Conservation (phyloP, 148 eudicot species). For the Linanthus parryae region DNA sequence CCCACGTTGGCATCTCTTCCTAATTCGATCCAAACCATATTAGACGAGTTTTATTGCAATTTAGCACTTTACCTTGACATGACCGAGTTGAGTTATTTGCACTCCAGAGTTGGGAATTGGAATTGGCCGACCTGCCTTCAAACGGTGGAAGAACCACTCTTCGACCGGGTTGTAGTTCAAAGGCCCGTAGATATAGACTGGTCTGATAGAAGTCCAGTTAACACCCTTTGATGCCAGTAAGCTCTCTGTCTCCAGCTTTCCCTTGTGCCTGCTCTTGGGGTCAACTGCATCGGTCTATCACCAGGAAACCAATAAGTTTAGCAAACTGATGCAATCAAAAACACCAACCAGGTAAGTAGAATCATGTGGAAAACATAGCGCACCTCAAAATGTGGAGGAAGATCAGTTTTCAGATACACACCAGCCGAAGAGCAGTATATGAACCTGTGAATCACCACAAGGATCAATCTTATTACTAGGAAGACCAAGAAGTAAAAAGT, state of each 20-base stretch:
- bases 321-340: neutral
- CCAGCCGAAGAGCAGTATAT: constrained; percentile 98
- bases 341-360: neutral
- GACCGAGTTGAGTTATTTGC: constrained; percentile 90
- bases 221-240: constrained; percentile 55
- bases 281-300: constrained; percentile 85
- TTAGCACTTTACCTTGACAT: constrained; percentile 93
- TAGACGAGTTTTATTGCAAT: too few species aligned
- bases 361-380: constrained; percentile 5
- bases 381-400: constrained; percentile 86
- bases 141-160: constrained; percentile 98
- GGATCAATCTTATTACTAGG: too few species aligned
- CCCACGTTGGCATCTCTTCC: too few species aligned
- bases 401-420: constrained; percentile 87
- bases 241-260: constrained; percentile 90
- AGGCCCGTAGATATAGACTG: constrained; percentile 98
- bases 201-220: constrained; percentile 84
- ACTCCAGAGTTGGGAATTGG: constrained; percentile 86
- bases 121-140: constrained; percentile 96
- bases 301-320: neutral
- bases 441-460: constrained; percentile 47
- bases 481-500: too few species aligned
- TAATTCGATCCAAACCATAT: too few species aligned
- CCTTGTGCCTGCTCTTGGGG: constrained; percentile 99
- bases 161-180: constrained; percentile 98